Base-by-base conservation (phyloP, 305 asterid genomes). In the Fraxinus platypoda region DNA sequence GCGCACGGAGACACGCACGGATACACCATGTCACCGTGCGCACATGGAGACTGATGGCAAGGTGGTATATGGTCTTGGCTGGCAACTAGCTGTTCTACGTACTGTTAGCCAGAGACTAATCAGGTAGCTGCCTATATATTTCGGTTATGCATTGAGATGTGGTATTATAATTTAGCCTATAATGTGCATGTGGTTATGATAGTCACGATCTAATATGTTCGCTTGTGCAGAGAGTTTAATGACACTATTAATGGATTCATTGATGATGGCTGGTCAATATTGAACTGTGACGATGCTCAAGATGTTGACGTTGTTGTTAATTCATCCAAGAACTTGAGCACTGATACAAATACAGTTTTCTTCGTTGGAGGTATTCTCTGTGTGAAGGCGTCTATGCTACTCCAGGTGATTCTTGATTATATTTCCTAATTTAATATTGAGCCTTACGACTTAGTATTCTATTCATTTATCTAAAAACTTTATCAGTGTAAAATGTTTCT, bases 81-180 rank as follows among this genome's bases (percentile, higher is more conserved):
- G 97, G 85, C 98, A 94, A 83, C 98, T 97, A 23, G 97, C 97
- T 75, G 97, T 94, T 37, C 87, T 94, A 3, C 91, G 98, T 70
- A 92, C 30, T 28, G 30, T 28, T 28, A 28, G 30, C 30, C 30
- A 28, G 30, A 28, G 30, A 28, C 30, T 28, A 84, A 89, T 92
- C 94, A 92, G 94, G 98, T 93, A 81, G 26, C 13, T 25, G 25
- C 25, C 6, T 33, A 8, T 43, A 9, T 46, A 9, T 77, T 46
- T 26, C 21, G 62, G 62, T 49, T 49, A 49, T 13, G 62, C 62
- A 49, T 15, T 49, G 59, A 49, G 59, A 4, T 49, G 15, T 41
- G 3, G 2, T 41, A 11, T 8, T 41, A 11, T 41, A 4, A 26
- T 35, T 23, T 8, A 52, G 8, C 26, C n/a, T 11, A 6, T 76